Conservation (phyloP, 1,139 yeast species). For the Hanseniaspora uvarum region DNA sequence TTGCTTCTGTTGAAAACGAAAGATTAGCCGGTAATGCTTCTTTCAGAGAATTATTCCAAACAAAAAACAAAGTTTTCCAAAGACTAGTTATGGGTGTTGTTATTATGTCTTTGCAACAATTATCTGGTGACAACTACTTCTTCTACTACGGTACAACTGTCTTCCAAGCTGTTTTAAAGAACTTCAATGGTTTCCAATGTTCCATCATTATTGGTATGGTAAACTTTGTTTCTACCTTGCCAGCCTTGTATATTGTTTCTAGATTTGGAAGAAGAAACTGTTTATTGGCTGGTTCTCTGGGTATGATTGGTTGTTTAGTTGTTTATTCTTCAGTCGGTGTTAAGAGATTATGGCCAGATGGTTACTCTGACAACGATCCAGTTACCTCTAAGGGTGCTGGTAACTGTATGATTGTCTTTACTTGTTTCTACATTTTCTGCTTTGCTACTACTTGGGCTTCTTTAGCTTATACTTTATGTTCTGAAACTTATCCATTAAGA, state of each 20-base stretch:
- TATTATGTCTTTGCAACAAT: slow-evolving; percentile 62
- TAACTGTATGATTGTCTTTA: slow-evolving; percentile 66
- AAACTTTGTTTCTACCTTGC: slow-evolving; percentile 64
- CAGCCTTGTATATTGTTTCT: slow-evolving; percentile 58
- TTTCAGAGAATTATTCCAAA: slow-evolving; percentile 56
- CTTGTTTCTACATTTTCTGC: slow-evolving; percentile 69
- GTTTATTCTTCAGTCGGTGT: slow-evolving; percentile 64
- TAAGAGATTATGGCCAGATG: slow-evolving; percentile 49
- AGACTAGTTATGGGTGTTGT: slow-evolving; percentile 57
- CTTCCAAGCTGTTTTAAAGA: slow-evolving; percentile 58
- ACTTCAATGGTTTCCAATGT: slow-evolving; percentile 54
- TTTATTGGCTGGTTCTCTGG: slow-evolving; percentile 51
- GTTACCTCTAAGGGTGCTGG: slow-evolving; percentile 51
- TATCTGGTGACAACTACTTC: slow-evolving; percentile 72
- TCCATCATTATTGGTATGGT: slow-evolving; percentile 70
- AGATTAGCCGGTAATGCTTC: slow-evolving; percentile 54
- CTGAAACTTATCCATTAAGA: slow-evolving; percentile 72
- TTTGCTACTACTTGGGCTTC: slow-evolving; percentile 88
- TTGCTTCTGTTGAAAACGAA: slow-evolving; percentile 56
- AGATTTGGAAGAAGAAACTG: slow-evolving; percentile 61
- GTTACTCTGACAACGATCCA: slow-evolving; percentile 49
- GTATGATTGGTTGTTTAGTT: slow-evolving; percentile 56
- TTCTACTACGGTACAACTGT: slow-evolving; percentile 73
- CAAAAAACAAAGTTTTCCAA: slow-evolving; percentile 45
- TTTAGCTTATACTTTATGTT: slow-evolving; percentile 58